These are phyloP conservation scores for Podaxis sp. DNA, from an alignment of 768 basidiomycete genomes.

Conservation along the genomic window DNA sequence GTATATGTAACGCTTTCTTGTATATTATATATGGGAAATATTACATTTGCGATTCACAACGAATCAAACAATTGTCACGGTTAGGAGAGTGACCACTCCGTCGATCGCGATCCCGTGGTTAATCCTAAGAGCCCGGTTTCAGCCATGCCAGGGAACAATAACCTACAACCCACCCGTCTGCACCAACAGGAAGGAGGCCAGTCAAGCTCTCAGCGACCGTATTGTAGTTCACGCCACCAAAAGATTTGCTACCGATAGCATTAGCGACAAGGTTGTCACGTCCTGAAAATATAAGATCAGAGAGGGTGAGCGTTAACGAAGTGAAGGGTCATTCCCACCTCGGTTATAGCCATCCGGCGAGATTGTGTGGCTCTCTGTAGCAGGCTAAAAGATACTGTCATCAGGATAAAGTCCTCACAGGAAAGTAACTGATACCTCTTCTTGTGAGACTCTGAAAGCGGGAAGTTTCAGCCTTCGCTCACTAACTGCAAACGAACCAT, in stretches of 20 bases:
- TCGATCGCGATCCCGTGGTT: conserved; percentile 61
- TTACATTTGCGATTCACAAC: not conserved
- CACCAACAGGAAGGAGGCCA: conserved; percentile 54
- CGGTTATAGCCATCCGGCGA: conserved; percentile 33
- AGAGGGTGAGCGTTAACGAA: not conserved
- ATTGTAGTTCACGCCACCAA: conserved; percentile 44
- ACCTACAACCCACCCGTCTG: conserved; percentile 34
- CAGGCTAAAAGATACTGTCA: conserved; percentile 22
- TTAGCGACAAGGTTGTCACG: conserved; percentile 27
- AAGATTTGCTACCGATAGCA: conserved; percentile 34
- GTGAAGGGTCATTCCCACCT: conserved; percentile 20
- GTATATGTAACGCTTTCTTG: conserved; percentile 8
- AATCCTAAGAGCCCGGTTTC: conserved; percentile 22
- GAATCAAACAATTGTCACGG: conserved; percentile 26
- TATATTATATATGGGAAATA: conserved; percentile 17
- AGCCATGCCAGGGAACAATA: not conserved
- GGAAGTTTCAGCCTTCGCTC: not conserved
- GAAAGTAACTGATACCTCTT: conserved; percentile 27
- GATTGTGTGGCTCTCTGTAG: conserved; percentile 30
- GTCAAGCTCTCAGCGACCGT: conserved; percentile 47
- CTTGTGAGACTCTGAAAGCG: conserved; percentile 31
- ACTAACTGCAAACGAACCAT: not conserved
- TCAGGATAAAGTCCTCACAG: not conserved
- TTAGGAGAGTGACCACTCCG: conserved; percentile 55
- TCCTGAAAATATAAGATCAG: conserved; percentile 19